Conservation (phyloP, 768 basidiomycete species). For the Rhizopogon vinicolor region DNA sequence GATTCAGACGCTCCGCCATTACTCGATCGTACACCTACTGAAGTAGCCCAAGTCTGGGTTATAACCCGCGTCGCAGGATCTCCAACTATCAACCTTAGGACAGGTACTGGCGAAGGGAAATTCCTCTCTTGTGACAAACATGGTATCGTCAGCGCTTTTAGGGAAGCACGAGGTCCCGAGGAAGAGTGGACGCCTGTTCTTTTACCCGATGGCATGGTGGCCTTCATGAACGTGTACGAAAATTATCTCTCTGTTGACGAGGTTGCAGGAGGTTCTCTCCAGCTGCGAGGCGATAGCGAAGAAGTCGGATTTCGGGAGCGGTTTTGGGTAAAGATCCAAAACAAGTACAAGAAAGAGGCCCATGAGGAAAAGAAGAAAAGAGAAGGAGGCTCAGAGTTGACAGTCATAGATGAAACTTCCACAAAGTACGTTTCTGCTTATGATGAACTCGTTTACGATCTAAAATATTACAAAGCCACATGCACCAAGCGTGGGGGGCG, state of each 20-base stretch:
- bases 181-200: slow-evolving; percentile 92
- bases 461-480: slow-evolving; percentile 38
- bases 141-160: slow-evolving; percentile 77
- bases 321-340: slow-evolving; percentile 88
- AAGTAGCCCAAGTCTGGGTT: slow-evolving; percentile 91
- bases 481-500: slow-evolving; percentile 84
- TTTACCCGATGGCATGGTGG: slow-evolving; percentile 79
- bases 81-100: slow-evolving; percentile 79
- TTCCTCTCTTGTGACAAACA: slow-evolving; percentile 87
- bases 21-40: slow-evolving; percentile 67
- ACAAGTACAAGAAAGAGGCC: slow-evolving; percentile 83
- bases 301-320: slow-evolving; percentile 82
- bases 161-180: slow-evolving; percentile 88
- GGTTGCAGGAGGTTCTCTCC: slow-evolving; percentile 75
- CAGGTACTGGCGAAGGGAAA: slow-evolving; percentile 84
- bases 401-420: slow-evolving; percentile 63
- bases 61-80: slow-evolving; percentile 82
- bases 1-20: slow-evolving; percentile 38
- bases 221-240: slow-evolving; percentile 86
- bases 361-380: slow-evolving; percentile 71
- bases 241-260: slow-evolving; percentile 85
- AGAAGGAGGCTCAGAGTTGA: slow-evolving; percentile 46
- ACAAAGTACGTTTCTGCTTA: slow-evolving; percentile 55
- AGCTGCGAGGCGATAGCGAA: slow-evolving; percentile 80
- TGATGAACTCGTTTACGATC: background rate